Conservation (phyloP, 371 early-diverging fungal species). For the Saksenaea vasiformis region DNA sequence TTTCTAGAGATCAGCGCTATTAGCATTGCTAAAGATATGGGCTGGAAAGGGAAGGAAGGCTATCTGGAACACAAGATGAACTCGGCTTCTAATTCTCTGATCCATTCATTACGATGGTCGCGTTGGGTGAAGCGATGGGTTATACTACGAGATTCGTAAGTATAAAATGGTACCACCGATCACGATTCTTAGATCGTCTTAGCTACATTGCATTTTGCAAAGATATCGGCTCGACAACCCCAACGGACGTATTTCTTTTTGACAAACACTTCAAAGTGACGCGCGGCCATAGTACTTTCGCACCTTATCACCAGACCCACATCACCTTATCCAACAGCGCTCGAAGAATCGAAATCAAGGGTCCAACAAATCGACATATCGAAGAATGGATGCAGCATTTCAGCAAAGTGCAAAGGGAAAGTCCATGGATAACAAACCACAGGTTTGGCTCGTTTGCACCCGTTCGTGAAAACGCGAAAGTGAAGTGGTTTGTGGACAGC, state of each 20-base stretch:
- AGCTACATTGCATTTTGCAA: slow-evolving; percentile 61
- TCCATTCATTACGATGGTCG: slow-evolving; percentile 19
- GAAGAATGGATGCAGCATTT: slow-evolving; percentile 66
- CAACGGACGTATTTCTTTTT: slow-evolving; percentile 71
- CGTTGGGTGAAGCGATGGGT: slow-evolving; percentile 73
- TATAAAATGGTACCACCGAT: neutral
- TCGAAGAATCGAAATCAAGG: slow-evolving; percentile 66
- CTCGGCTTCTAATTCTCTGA: slow-evolving; percentile 21
- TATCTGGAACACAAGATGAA: slow-evolving; percentile 58
- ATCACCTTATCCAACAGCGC: slow-evolving; percentile 49
- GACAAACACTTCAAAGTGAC: slow-evolving; percentile 63
- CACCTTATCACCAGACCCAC: slow-evolving; percentile 47
- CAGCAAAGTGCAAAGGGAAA: slow-evolving; percentile 53
- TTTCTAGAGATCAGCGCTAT: slow-evolving; percentile 77
- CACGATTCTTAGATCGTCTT: neutral
- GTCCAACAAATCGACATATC: slow-evolving; percentile 59
- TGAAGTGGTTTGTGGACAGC: slow-evolving; percentile 83
- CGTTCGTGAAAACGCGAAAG: slow-evolving; percentile 62
- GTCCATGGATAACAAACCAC: slow-evolving; percentile 70
- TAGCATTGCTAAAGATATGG: slow-evolving; percentile 73
- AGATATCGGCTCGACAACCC: slow-evolving; percentile 45
- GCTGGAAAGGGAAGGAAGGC: slow-evolving; percentile 88
- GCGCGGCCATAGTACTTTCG: slow-evolving; percentile 15
- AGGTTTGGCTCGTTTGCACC: slow-evolving; percentile 83
- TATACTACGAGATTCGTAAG: slow-evolving; percentile 69